Percentiles rank a stretch among this genome's conserved stretches.
Conservation (phyloP, 1,284 basidiomycete genomes). For the Tranzscheliella williamsii region DNA sequence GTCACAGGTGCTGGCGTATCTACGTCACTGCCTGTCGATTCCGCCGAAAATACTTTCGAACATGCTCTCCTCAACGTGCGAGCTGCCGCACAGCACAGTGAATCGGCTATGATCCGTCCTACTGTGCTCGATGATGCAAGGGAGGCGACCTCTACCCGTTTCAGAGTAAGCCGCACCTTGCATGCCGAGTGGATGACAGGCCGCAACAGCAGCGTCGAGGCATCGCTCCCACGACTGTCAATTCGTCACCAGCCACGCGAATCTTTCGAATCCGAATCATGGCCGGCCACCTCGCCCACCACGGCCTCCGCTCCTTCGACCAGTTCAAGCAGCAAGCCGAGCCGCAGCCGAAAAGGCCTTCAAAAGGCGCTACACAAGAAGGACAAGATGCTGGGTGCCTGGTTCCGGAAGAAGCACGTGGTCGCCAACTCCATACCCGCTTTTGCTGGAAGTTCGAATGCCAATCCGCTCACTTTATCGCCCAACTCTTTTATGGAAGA, state of each 20-base stretch:
- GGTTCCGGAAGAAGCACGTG: constrained; percentile 25
- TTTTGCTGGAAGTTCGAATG: neutral
- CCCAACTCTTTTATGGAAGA: no score
- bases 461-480: neutral
- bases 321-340: constrained; percentile 26
- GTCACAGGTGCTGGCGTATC: no score
- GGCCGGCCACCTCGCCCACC: constrained; percentile 23
- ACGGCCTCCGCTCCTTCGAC: constrained; percentile 15
- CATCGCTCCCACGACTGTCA: no score
- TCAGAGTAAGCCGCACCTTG: no score
- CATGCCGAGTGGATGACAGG: no score
- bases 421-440: neutral
- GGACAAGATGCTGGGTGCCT: constrained; percentile 41
- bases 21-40: no score
- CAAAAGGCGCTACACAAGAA: constrained; percentile 31
- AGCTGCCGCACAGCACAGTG: neutral
- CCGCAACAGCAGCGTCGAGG: no score
- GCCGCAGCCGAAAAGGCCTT: constrained; percentile 23
- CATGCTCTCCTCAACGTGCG: neutral
- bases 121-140: no score
- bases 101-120: neutral
- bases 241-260: neutral
- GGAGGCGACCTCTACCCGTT: no score
- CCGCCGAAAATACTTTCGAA: no score
- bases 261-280: constrained; percentile 18